A percentile compares a stretch with the other conserved stretches of the same genome.
phyloP scores from a whole-genome alignment of 768 basidiomycete species.

The Zangia roseola region DNA sequence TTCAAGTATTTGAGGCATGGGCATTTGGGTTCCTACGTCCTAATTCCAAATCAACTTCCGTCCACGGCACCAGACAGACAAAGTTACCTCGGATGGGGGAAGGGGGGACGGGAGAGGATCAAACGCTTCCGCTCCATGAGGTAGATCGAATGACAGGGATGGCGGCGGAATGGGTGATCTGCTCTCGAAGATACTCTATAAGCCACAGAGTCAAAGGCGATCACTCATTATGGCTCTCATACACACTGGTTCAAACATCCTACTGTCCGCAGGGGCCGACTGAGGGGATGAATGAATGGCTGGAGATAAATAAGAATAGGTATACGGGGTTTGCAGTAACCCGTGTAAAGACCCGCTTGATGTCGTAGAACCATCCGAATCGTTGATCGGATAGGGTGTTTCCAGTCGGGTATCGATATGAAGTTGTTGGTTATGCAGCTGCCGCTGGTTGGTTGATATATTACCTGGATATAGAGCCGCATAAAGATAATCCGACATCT shows the following conservation, averaged over 20 bases:
- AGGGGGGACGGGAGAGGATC: not conserved
- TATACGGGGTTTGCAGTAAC: conserved; percentile 6
- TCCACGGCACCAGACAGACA: not conserved
- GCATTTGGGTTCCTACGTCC: conserved; percentile 21
- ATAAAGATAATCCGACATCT: conserved; percentile 5
- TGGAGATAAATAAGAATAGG: not conserved
- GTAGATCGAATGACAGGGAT: conserved; percentile 10
- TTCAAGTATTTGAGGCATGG: conserved; percentile 24
- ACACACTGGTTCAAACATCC: conserved; percentile 12
- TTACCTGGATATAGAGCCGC: not conserved
- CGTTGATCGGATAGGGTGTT: conserved; percentile 1
- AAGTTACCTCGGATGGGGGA: conserved; percentile 16
- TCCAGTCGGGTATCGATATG: conserved; percentile 19
- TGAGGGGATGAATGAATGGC: conserved; percentile 10
- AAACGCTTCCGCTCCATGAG: not conserved
- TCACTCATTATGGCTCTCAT: not conserved
- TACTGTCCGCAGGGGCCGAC: conserved; percentile 6
- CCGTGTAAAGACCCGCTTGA: conserved; percentile 10
- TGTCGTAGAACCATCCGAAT: conserved; percentile 16
- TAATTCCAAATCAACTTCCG: conserved; percentile 8
- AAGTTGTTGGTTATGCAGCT: conserved; percentile 13
- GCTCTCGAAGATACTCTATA: conserved; percentile 11
- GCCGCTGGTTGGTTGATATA: conserved; percentile 1
- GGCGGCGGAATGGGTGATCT: conserved; percentile 9
- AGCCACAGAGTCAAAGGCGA: not conserved